phyloP scores from a whole-genome alignment of 495 filamentous ascomycete genomes.

The Xylaria cubensis region DNA sequence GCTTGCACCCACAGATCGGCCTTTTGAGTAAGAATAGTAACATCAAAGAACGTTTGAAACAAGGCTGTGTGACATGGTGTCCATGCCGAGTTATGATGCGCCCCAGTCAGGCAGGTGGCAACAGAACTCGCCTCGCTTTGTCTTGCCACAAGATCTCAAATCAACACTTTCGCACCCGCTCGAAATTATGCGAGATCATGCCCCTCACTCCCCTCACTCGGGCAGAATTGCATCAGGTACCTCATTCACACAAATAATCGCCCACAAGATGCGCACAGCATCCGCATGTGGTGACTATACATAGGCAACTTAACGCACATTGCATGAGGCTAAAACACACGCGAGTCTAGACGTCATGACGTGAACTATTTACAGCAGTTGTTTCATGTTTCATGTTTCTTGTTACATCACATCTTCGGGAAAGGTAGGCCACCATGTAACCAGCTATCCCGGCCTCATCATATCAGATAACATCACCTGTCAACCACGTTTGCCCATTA shows the following conservation, averaged over 20 bases:
- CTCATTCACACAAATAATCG: background rate
- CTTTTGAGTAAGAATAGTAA: slow-evolving; percentile 19
- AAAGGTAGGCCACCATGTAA: background rate
- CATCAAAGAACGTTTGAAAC: slow-evolving; percentile 15
- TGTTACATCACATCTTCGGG: slow-evolving; percentile 4
- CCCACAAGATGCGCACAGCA: background rate
- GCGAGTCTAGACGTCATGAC: slow-evolving; percentile 14
- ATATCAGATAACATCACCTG: background rate
- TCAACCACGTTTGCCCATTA: background rate
- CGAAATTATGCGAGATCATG: background rate
- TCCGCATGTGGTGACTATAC: slow-evolving; percentile 15
- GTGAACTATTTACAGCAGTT: slow-evolving; percentile 18
- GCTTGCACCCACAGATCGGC: slow-evolving; percentile 1
- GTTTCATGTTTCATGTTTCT: slow-evolving; percentile 24
- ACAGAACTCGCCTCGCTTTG: slow-evolving; percentile 1
- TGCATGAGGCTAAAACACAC: slow-evolving; percentile 20
- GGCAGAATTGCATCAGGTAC: background rate
- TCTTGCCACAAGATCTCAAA: slow-evolving; percentile 24
- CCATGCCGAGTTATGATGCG: slow-evolving; percentile 8
- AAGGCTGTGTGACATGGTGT: slow-evolving; percentile 20
- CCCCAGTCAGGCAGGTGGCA: slow-evolving; percentile 22
- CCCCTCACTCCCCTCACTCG: background rate
- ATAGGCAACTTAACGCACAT: slow-evolving; percentile 11
- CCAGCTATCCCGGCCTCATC: background rate
- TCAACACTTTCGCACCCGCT: slow-evolving; percentile 4